A percentile compares a stretch with the other conserved stretches of the same genome.
phyloP scores from a whole-genome alignment of 306 rosid species.

The Cyclanthera cordifolia region DNA sequence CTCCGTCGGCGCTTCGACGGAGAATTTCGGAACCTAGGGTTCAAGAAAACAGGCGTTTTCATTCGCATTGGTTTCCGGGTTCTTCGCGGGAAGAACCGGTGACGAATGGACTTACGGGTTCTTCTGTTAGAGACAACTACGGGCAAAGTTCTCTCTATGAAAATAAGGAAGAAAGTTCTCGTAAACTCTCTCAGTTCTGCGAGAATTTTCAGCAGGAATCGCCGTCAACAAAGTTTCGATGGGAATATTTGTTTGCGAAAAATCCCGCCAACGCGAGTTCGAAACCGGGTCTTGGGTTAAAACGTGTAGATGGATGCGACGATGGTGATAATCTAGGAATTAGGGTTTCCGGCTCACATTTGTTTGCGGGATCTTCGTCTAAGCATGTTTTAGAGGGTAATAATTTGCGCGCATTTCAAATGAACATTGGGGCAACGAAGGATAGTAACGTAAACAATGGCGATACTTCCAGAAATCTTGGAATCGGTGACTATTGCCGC shows the following conservation, averaged over 20 bases:
- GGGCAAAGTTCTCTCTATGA: not conserved
- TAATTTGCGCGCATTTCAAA: not conserved
- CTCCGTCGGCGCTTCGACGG: not conserved
- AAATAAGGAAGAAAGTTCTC: not conserved
- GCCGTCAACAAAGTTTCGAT: conserved; percentile 21
- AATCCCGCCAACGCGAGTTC: conserved; percentile 1
- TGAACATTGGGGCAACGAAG: not conserved
- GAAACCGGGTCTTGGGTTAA: not conserved
- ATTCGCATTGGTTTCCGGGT: not conserved
- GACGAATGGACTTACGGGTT: not conserved
- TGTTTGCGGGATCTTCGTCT: not conserved
- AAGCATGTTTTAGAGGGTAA: not conserved
- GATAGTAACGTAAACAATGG: not conserved
- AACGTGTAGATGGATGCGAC: not conserved
- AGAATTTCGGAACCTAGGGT: not conserved
- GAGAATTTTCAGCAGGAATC: not conserved
- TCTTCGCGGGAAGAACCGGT: not conserved
- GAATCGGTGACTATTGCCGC: not conserved
- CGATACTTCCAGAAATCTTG: not conserved
- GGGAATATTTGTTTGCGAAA: conserved; percentile 20
- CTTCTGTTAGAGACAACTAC: not conserved
- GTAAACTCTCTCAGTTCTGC: not conserved
- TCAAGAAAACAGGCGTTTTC: not conserved
- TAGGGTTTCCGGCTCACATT: not conserved
- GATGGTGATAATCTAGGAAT: not conserved